Conservation (phyloP, 192 early-diverging fungal genomes). For the Umbelopsis isabellina region DNA sequence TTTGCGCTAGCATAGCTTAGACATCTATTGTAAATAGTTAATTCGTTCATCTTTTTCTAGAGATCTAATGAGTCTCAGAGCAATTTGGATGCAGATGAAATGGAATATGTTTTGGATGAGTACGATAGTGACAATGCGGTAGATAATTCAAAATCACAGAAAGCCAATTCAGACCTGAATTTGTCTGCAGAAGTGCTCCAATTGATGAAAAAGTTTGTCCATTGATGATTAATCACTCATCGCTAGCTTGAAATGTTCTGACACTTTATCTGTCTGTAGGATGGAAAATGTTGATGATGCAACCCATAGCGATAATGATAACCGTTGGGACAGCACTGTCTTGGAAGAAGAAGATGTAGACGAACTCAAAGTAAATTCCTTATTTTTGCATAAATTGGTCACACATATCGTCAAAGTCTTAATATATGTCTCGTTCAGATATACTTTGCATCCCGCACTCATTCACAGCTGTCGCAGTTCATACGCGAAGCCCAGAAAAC, state of each 20-base stretch:
- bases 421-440: constrained; percentile 40
- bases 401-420: constrained; percentile 6
- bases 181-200: constrained; percentile 59
- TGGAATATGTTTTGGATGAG: constrained; percentile 57
- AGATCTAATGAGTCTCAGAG: neutral
- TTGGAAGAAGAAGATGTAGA: constrained; percentile 24
- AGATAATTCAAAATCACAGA: neutral
- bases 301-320: neutral
- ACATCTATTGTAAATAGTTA: constrained; percentile 4
- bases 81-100: constrained; percentile 29
- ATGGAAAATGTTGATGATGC: neutral
- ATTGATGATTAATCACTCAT: constrained; percentile 36
- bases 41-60: neutral
- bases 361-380: neutral
- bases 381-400: neutral
- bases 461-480: constrained; percentile 93
- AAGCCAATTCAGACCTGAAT: constrained; percentile 30
- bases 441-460: constrained; percentile 77
- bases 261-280: neutral
- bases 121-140: constrained; percentile 68
- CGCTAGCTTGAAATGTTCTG: neutral
- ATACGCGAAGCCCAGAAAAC: constrained; percentile 85
- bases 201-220: constrained; percentile 54
- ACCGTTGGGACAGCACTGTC: neutral
- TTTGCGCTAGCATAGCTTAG: neutral